Conservation (phyloP, 306 rosid species). For the Purshia tridentata region DNA sequence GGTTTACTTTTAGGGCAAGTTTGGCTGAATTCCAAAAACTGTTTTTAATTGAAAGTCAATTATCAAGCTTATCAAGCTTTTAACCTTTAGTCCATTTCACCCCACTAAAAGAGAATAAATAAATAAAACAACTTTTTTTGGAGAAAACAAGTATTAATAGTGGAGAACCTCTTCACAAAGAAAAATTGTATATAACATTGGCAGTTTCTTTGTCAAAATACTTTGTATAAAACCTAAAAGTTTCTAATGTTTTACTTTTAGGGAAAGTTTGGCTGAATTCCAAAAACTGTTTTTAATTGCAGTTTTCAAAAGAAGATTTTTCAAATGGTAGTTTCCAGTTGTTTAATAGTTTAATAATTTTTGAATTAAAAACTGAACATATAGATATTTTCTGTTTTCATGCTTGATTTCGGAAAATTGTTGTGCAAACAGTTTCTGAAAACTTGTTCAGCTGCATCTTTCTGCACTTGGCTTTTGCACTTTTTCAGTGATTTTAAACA, state of each 20-base stretch:
- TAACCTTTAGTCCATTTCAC: not conserved
- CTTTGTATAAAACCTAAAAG: not conserved
- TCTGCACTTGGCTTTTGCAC: too few relatives aligned
- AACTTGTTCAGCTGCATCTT: too few relatives aligned
- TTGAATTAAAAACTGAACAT: not conserved
- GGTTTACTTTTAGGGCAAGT: not conserved
- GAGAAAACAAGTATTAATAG: not conserved
- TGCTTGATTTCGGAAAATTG: too few relatives aligned
- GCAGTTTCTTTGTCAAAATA: not conserved
- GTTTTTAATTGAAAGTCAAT: too few relatives aligned
- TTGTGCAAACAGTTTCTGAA: too few relatives aligned
- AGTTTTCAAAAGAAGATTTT: not conserved
- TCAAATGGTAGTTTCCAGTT: not conserved
- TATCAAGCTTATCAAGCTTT: not conserved
- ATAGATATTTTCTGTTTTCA: not conserved
- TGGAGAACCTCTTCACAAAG: not conserved
- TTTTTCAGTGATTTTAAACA: not conserved
- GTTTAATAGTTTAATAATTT: too few relatives aligned
- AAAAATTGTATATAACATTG: not conserved
- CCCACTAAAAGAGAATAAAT: not conserved
- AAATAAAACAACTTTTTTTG: not conserved
- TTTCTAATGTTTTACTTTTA: not conserved
- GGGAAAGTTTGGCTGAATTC: not conserved
- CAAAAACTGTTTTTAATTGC: not conserved
- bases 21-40: constrained; percentile 7